Evolutionary conservation across 2,329 filamentous ascomycete genomes (phyloP).

Genomic region (Cordyceps militaris): DNA sequence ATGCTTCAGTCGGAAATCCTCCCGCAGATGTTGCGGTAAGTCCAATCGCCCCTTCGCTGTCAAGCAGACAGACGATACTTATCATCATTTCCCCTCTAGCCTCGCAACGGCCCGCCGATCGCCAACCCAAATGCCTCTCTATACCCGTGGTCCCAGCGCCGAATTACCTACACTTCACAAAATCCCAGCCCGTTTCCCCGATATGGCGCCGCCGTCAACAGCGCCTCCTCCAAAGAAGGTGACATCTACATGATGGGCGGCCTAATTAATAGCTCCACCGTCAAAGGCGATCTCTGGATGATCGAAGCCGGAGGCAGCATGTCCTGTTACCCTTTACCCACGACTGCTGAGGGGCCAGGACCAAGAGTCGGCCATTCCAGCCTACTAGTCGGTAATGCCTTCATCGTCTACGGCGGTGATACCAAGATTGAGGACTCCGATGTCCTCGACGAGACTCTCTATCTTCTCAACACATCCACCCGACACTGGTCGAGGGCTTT

Average conservation of each 20-base stretch:
- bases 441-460: constrained; percentile 87
- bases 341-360: constrained; percentile 87
- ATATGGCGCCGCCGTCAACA: constrained; percentile 94
- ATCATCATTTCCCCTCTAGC: constrained; percentile 28
- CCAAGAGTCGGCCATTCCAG: constrained; percentile 92
- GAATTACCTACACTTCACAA: constrained; percentile 75
- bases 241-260: constrained; percentile 98
- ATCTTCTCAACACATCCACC: constrained; percentile 94
- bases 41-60: constrained; percentile 10
- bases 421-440: constrained; percentile 95
- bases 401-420: constrained; percentile 97
- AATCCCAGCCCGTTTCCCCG: constrained; percentile 86
- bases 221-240: constrained; percentile 88
- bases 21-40: constrained; percentile 36
- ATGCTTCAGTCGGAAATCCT: constrained; percentile 23
- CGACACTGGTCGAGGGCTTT: constrained; percentile 96
- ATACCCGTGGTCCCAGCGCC: constrained; percentile 93
- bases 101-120: constrained; percentile 45
- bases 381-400: constrained; percentile 92
- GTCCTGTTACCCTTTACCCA: constrained; percentile 85
- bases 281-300: constrained; percentile 97
- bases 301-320: constrained; percentile 84
- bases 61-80: not conserved
- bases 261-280: constrained; percentile 86
- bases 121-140: constrained; percentile 66